Evolutionary conservation across 768 basidiomycete species (phyloP), one percentile per base, ranked within the genome.

Genomic region (Boletus vinaceobasis): DNA sequence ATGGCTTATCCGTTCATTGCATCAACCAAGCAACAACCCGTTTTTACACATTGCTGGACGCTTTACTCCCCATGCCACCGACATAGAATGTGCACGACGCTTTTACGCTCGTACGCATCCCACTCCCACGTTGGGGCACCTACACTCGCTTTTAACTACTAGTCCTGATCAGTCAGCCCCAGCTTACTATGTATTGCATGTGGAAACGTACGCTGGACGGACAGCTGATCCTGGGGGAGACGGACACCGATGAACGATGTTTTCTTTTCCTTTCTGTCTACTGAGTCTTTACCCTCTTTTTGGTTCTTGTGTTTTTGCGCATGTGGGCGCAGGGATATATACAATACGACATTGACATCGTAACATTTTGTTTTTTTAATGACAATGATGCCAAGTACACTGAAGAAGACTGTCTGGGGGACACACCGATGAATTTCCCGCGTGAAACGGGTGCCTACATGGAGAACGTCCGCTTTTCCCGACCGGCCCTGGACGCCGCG

Each of bases 281-380:
- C 45, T 54, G 58, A 66, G 64, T 48, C 60, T 53, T 53, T 59
- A 36, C 39, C 46, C n/a, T 46, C 17, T 21, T 45, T 58, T 68
- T 60, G 31, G 52, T 50, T 49, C 32, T 57, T 60, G 55, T 59
- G 27, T 60, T 57, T 51, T 56, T 45, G 45, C 58, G 50, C 62
- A 43, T 44, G 57, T 59, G 54, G 50, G 53, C 47, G 50, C 45
- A 55, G 57, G 62, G 62, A 60, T 62, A 64, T 70, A 64, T 68
- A 70, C 65, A 59, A 56, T 70, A 70, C 53, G 65, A 67, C 60
- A 63, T 50, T 50, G 63, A 68, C 56, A 63, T 52, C 43, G 48
- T 60, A 67, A 58, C 58, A 19, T 54, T 44, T 42, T 59, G 56
- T 50, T 54, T 58, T 63, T 19, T 33, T 68, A 70, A 70, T 66